Evolutionary conservation across 345 rosid species (phyloP), one percentile per base, ranked within the genome.

Genomic region (Boechera retrofracta): DNA sequence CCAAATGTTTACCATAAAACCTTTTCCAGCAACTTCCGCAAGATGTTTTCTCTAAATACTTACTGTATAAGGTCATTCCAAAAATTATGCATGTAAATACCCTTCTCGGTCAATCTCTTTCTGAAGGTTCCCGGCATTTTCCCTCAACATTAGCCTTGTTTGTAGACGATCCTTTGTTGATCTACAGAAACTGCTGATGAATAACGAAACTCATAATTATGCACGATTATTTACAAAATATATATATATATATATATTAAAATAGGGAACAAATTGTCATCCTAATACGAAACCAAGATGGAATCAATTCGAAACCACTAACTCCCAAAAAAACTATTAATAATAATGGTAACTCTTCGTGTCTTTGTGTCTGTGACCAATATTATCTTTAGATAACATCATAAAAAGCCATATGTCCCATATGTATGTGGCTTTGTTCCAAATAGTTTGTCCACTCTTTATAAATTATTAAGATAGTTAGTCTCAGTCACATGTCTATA

Each of bases 401-500:
- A 55, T 39, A 62, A 75, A 76, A 41, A 29, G 45, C 29, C 63
- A 61, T 41, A 6, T 69, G 80, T 69, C 64, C 64, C 69, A 53
- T 47, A 38, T 59, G 38, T 59, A 48, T 38, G 49, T 76, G 13
- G 64, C 16, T 12, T 42, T 75, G 74, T 59, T 69, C 71, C 75
- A 61, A 61, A 76, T 61, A 52, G 49, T 13, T 16, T 76, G 28
- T 38, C 45, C 68, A 61, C 44, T 60, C 55, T 60, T 41, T 51
- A 52, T 42, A 32, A 4, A 64, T 75, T 58, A 70, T 35, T 63
- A 70, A 54, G 58, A 55, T 71, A 9, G 71, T 54, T 70, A 71
- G 76, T 77, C 71, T 65, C 66, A 55, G 1, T 77, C 80, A 77
- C 54, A 55, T 45, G 80, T 77, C 67, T 77, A 21, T 21, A 71